Percentiles rank a stretch among this genome's conserved stretches.
Conservation (phyloP, 805 yeast species). For the Monosporozyma aquatica region DNA sequence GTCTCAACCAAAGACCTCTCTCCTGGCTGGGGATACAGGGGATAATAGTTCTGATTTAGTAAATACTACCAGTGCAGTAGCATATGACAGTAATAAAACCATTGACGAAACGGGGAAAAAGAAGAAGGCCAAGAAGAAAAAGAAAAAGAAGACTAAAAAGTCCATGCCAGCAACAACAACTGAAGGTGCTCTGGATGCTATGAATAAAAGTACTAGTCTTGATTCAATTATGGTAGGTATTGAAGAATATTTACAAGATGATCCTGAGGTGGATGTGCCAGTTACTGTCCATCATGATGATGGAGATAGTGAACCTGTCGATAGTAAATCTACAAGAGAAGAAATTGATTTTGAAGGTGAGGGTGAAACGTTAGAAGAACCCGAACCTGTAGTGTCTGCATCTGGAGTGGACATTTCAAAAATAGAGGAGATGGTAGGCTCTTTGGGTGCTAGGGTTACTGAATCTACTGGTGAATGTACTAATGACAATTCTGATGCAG, state of each 20-base stretch:
- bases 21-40: not conserved
- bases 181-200: not conserved
- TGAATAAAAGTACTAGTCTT: not conserved
- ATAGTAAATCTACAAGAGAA: not conserved
- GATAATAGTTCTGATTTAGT: slow-evolving; percentile 26
- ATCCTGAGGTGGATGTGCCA: slow-evolving; percentile 1
- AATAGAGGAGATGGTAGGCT: too few relatives aligned
- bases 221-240: slow-evolving; percentile 22
- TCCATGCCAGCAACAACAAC: not conserved
- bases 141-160: slow-evolving; percentile 7
- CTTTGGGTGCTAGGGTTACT: not conserved
- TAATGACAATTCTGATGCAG: not conserved
- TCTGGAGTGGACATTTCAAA: slow-evolving; percentile 6
- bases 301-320: not conserved
- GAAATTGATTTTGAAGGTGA: not conserved
- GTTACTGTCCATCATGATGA: not conserved
- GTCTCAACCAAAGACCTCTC: too few relatives aligned
- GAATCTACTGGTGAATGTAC: not conserved
- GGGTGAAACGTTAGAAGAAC: not conserved
- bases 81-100: slow-evolving; percentile 10
- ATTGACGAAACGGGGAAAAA: slow-evolving; percentile 2
- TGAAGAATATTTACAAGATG: slow-evolving; percentile 18
- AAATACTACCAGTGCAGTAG: slow-evolving; percentile 21
- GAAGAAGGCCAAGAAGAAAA: slow-evolving; percentile 6
- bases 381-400: not conserved